phyloP scores from a whole-genome alignment of 768 basidiomycete species.

The Agrocybe pediades region DNA sequence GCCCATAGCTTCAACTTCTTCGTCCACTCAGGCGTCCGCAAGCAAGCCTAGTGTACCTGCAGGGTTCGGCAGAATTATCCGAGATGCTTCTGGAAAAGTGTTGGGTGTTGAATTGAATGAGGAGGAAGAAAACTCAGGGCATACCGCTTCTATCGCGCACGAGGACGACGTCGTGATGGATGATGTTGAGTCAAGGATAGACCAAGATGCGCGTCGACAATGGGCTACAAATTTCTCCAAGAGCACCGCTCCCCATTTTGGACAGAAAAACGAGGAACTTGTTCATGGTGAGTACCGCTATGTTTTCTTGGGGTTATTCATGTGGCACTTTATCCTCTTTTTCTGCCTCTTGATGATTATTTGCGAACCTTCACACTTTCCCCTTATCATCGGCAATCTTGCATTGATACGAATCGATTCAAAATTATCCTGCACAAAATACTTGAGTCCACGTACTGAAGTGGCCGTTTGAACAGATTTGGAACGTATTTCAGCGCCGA shows the following conservation, averaged over 20 bases:
- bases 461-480: no score
- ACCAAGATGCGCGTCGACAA: slow-evolving; percentile 26
- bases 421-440: no score
- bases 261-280: slow-evolving; percentile 15
- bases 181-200: slow-evolving; percentile 22
- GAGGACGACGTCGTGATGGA: slow-evolving; percentile 41
- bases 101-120: slow-evolving; percentile 68
- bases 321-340: background rate
- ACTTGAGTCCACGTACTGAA: no score
- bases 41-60: slow-evolving; percentile 41
- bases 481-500: slow-evolving; percentile 56
- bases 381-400: background rate
- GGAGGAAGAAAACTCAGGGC: slow-evolving; percentile 37
- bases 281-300: slow-evolving; percentile 28
- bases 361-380: background rate
- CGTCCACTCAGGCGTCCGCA: slow-evolving; percentile 15
- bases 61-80: slow-evolving; percentile 80
- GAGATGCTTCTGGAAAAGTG: slow-evolving; percentile 79
- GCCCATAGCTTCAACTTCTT: slow-evolving; percentile 1
- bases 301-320: background rate
- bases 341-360: background rate
- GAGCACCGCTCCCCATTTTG: slow-evolving; percentile 18
- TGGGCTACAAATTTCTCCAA: slow-evolving; percentile 42
- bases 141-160: background rate
- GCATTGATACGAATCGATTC: background rate